phyloP scores from a whole-genome alignment of 306 rosid genomes.

The Purshia tridentata region DNA sequence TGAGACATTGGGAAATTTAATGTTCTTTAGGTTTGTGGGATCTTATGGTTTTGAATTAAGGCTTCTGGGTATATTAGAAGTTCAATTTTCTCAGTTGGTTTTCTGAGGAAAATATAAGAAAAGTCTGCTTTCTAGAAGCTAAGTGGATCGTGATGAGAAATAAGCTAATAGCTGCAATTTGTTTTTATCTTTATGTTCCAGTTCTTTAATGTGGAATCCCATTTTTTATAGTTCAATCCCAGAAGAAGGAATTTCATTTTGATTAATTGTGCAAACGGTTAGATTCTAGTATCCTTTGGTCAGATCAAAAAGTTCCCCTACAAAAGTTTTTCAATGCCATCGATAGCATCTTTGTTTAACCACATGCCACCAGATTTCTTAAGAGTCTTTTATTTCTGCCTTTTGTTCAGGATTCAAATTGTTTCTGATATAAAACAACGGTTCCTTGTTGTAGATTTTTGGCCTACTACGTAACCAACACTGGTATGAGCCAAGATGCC shows the following conservation, averaged over 20 bases:
- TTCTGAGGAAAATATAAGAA: not conserved
- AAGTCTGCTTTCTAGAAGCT: not conserved
- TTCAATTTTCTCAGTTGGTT: not conserved
- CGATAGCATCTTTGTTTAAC: not conserved
- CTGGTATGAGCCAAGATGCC: constrained; percentile 87
- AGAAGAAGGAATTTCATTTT: not conserved
- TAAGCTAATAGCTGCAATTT: not conserved
- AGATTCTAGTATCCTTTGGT: not conserved
- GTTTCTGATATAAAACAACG: constrained; percentile 5
- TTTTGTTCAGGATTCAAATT: not conserved
- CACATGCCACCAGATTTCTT: not conserved
- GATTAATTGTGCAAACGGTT: not conserved
- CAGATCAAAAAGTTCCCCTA: not conserved
- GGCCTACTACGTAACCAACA: constrained; percentile 76
- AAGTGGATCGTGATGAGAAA: not conserved
- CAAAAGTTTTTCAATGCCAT: not conserved
- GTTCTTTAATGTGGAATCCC: not conserved
- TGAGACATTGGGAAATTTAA: not conserved
- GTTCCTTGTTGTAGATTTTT: constrained; percentile 53
- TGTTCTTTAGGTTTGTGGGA: not conserved
- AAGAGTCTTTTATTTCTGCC: not conserved
- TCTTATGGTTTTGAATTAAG: not conserved
- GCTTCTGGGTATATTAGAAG: constrained; percentile 1
- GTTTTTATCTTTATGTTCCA: not conserved
- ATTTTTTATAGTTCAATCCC: not conserved